Evolutionary conservation across 768 basidiomycete species (phyloP).

Genomic region (Suillus brevipes): DNA sequence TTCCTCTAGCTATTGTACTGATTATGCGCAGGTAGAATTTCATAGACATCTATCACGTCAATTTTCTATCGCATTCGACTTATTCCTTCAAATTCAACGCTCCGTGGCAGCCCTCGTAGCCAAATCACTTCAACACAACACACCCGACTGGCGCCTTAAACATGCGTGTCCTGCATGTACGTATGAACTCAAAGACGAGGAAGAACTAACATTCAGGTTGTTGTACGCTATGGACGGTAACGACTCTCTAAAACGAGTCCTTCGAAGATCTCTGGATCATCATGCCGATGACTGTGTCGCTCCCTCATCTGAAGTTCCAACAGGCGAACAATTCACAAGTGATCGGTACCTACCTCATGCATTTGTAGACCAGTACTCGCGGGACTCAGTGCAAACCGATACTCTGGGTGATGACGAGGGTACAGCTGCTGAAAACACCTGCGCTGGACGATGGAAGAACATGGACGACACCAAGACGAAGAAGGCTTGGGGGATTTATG

Average conservation of each 20-base stretch:
- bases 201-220: slow-evolving; percentile 5
- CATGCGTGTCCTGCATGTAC: slow-evolving; percentile 13
- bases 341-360: background rate
- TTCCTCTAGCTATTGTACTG: background rate
- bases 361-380: background rate
- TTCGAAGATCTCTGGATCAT: background rate
- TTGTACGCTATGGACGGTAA: slow-evolving; percentile 14
- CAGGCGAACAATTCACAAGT: slow-evolving; percentile 3
- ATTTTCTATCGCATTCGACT: slow-evolving; percentile 27
- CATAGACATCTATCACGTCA: slow-evolving; percentile 16
- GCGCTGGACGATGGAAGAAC: background rate
- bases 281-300: background rate
- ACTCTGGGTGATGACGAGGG: background rate
- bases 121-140: slow-evolving; percentile 11
- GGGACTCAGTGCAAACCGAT: background rate
- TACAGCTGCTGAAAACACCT: background rate
- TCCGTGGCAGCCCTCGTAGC: slow-evolving; percentile 15
- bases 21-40: slow-evolving; percentile 6
- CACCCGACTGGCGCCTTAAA: slow-evolving; percentile 10
- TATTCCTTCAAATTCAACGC: slow-evolving; percentile 25
- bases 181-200: slow-evolving; percentile 3
- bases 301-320: background rate
- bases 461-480: background rate
- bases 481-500: background rate
- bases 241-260: background rate